phyloP scores from a whole-genome alignment of 139 green algal species.

The Closterium sp. region DNA sequence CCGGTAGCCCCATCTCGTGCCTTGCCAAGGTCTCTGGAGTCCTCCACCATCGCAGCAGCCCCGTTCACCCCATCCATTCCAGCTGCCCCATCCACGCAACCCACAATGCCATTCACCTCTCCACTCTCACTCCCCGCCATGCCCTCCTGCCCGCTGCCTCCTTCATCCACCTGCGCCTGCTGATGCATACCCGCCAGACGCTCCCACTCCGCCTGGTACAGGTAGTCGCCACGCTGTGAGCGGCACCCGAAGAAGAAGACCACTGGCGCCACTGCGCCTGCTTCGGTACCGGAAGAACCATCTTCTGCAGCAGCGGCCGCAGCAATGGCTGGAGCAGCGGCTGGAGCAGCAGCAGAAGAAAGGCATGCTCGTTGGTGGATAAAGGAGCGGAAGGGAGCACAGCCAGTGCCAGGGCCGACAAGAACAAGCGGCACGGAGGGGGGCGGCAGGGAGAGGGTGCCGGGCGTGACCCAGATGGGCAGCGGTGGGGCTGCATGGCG shows the following conservation, averaged over 20 bases:
- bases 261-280: conserved; percentile 43
- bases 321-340: not conserved
- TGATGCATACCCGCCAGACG: not conserved
- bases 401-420: conserved; percentile 48
- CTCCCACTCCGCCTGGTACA: conserved; percentile 70
- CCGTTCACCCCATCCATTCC: not conserved
- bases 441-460: conserved; percentile 24
- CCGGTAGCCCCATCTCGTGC: not conserved
- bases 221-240: conserved; percentile 68
- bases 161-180: not conserved
- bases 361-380: conserved; percentile 24
- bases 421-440: conserved; percentile 27
- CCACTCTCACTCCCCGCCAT: not conserved
- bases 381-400: conserved; percentile 51
- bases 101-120: not conserved
- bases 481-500: not conserved
- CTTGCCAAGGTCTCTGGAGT: not conserved
- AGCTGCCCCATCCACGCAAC: not conserved
- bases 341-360: not conserved
- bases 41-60: not conserved
- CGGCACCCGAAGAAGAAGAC: conserved; percentile 89
- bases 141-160: not conserved
- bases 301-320: not conserved
- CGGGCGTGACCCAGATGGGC: conserved; percentile 34
- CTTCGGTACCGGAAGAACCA: not conserved